Conservation (phyloP, 192 early-diverging fungal species). For the Phycomyces nitens region DNA sequence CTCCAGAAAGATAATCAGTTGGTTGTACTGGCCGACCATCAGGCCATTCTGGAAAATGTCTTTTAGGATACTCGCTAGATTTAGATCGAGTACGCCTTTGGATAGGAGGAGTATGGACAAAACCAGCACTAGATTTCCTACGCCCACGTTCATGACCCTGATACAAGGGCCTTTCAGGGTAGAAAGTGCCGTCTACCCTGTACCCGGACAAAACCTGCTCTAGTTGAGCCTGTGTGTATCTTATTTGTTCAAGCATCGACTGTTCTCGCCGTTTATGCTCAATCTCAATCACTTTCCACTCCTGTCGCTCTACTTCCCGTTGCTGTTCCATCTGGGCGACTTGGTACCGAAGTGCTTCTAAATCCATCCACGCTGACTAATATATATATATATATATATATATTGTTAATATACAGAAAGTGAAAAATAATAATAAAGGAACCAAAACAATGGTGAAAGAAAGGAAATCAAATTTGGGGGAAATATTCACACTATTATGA, state of each 20-base stretch:
- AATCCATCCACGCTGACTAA: not conserved
- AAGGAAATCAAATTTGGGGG: no score
- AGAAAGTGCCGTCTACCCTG: not conserved
- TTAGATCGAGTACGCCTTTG: not conserved
- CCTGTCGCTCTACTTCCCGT: conserved; percentile 18
- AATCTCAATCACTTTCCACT: conserved; percentile 14
- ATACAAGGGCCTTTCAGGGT: not conserved
- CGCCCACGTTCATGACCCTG: not conserved
- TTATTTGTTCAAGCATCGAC: conserved; percentile 17
- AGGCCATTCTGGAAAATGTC: no score
- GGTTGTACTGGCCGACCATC: no score
- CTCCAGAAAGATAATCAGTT: no score
- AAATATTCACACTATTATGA: no score
- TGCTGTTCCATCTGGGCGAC: conserved; percentile 23
- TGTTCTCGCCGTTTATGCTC: conserved; percentile 18
- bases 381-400: no score
- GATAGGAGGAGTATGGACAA: not conserved
- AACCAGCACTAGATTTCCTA: not conserved
- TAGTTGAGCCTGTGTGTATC: conserved; percentile 18
- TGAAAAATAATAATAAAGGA: no score
- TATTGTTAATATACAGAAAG: no score
- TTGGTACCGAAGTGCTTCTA: conserved; percentile 21
- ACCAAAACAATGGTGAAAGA: no score
- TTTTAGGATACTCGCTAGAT: not conserved
- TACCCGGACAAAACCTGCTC: not conserved